phyloP scores from a whole-genome alignment of 192 early-diverging fungal genomes.

The Coemansia aciculifera region DNA sequence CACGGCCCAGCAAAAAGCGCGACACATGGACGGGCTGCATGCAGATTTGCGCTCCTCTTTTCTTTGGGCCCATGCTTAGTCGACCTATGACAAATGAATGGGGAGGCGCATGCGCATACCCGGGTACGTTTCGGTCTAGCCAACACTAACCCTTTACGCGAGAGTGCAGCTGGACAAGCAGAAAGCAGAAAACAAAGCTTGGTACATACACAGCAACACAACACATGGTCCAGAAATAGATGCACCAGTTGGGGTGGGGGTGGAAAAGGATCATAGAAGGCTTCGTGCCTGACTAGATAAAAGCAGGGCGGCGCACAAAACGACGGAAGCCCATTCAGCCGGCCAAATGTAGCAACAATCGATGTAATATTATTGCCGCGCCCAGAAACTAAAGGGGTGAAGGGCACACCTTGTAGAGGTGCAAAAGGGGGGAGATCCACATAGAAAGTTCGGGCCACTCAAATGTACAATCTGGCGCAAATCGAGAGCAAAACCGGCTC shows the following conservation, averaged over 20 bases:
- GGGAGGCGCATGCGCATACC: slow-evolving; percentile 11
- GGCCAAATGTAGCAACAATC: background rate
- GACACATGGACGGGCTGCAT: slow-evolving; percentile 6
- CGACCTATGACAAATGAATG: slow-evolving; percentile 4
- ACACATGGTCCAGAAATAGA: background rate
- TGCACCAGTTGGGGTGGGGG: background rate
- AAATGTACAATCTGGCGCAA: background rate
- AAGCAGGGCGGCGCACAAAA: background rate
- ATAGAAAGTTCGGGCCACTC: background rate
- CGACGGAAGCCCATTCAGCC: background rate
- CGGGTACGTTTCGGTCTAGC: background rate
- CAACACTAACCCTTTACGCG: background rate
- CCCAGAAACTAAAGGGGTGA: background rate
- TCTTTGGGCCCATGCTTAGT: slow-evolving; percentile 2
- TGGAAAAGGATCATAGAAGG: background rate
- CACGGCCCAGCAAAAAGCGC: background rate
- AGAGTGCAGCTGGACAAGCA: background rate
- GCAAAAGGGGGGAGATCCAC: background rate
- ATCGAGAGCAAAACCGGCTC: background rate
- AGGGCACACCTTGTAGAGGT: background rate
- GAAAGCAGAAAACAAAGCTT: background rate
- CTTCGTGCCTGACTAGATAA: background rate
- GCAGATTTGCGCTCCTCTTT: slow-evolving; percentile 4
- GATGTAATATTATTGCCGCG: background rate
- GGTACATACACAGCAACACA: background rate